phyloP scores from a whole-genome alignment of 2,329 filamentous ascomycete species.

The Penicillium occitanis region DNA sequence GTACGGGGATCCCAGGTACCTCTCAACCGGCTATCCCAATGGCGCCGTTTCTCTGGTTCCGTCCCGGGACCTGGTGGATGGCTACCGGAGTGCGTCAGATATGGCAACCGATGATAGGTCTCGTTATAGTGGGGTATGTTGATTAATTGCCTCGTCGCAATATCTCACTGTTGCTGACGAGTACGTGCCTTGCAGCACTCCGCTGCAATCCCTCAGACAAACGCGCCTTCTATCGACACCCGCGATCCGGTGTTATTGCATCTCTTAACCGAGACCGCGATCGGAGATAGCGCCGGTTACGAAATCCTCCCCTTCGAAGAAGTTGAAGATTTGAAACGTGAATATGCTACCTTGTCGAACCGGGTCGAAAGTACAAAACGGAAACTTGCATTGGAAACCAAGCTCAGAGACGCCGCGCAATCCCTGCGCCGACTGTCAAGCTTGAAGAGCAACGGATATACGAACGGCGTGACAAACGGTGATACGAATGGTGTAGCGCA shows the following conservation, averaged over 20 bases:
- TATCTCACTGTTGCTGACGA: constrained; percentile 20
- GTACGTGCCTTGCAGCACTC: constrained; percentile 48
- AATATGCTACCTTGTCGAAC: constrained; percentile 68
- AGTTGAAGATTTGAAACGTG: constrained; percentile 87
- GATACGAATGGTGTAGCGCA: constrained; percentile 51
- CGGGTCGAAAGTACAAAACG: constrained; percentile 79
- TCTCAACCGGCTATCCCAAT: constrained; percentile 36
- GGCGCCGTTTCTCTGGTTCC: constrained; percentile 31
- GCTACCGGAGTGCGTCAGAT: constrained; percentile 59
- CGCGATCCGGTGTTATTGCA: constrained; percentile 75
- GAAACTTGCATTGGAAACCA: constrained; percentile 84
- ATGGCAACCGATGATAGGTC: constrained; percentile 57
- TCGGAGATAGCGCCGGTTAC: constrained; percentile 81
- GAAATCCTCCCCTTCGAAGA: constrained; percentile 88
- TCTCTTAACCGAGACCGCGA: constrained; percentile 86
- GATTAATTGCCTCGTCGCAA: neutral
- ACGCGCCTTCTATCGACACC: constrained; percentile 42
- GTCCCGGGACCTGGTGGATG: constrained; percentile 56
- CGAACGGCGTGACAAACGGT: constrained; percentile 52
- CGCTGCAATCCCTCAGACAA: constrained; percentile 44
- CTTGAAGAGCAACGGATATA: constrained; percentile 55
- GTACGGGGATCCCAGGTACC: constrained; percentile 43
- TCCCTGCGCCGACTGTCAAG: constrained; percentile 81
- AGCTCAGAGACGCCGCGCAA: constrained; percentile 88
- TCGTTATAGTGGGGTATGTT: constrained; percentile 59